Evolutionary conservation across 2,329 filamentous ascomycete genomes (phyloP), one percentile per base, ranked within the genome.

Genomic region (Trichoderma koningiopsis): DNA sequence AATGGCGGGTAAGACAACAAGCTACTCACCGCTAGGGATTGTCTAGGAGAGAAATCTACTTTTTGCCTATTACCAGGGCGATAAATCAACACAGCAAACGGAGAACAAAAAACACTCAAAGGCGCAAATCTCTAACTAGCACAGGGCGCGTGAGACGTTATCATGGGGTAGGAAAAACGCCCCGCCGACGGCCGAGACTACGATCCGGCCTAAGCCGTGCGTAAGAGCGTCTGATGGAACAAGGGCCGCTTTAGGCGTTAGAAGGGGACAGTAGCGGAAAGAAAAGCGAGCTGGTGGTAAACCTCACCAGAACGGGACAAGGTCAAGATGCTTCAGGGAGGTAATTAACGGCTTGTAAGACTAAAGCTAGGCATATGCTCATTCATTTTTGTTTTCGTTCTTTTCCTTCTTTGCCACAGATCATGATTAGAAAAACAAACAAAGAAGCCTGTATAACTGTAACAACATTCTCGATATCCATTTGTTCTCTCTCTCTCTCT

Each of bases 381-480:
- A 31, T 59, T 43, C 40, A 43, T n/a, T 43, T 43, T n/a, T 43
- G 37, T 43, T 43, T 49, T 59, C 40, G 49, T 37, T 67, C 58
- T 67, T 57, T 43, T 70, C 70, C 22, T 53, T 33, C 31, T 47
- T 71, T 72, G 59, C 70, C 63, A 70, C 68, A 70, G 52, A 70
- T 68, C 55, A 47, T 65, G 35, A 59, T 67, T 59, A 67, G 37
- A 49, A 59, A 47, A 47, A 35, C 53, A 35, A 67, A 52, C 11
- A 57, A 49, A 58, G 40, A 58, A 40, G 55, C 63, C 55, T 59
- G 19, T n/a, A n/a, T 10, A 43, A 43, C 40, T 43, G n/a, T 52
- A 57, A 59, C 55, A 59, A 68, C 49, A 65, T 57, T 56, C 24
- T 69, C 33, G 43, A 58, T 60, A 69, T 69, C 68, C 68, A 69